Conservation (phyloP, 2,329 filamentous ascomycete genomes). For the Beauveria brongniartii region DNA sequence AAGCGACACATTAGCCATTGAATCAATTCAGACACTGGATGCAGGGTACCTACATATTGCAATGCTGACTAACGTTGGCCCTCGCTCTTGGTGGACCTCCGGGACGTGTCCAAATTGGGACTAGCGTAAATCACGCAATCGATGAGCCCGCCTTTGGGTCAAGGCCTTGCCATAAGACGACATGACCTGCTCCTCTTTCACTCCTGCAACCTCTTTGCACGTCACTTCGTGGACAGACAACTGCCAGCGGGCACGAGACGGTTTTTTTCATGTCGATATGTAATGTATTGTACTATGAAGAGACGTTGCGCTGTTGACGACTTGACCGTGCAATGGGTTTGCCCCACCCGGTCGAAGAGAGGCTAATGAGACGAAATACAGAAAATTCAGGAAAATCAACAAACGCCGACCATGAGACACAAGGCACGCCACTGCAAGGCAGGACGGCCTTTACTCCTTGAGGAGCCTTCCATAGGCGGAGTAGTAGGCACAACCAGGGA, state of each 20-base stretch:
- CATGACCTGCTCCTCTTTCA: constrained; percentile 12
- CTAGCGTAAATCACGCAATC: constrained; percentile 27
- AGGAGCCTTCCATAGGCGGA: constrained; percentile 51
- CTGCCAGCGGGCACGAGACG: constrained; percentile 11
- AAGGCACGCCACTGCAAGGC: constrained; percentile 6
- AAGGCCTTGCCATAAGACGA: constrained; percentile 15
- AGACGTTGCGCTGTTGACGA: neutral
- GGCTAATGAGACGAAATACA: constrained; percentile 10
- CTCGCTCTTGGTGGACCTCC: neutral
- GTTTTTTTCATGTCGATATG: constrained; percentile 17
- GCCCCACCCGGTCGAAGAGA: constrained; percentile 3
- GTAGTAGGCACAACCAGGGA: constrained; percentile 64
- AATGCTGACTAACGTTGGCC: neutral
- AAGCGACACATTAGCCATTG: neutral
- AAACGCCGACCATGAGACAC: constrained; percentile 11
- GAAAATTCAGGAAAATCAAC: constrained; percentile 7
- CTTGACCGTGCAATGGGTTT: neutral
- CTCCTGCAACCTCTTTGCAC: constrained; percentile 16
- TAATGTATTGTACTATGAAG: constrained; percentile 11
- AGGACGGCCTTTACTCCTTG: constrained; percentile 23
- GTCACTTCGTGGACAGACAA: constrained; percentile 4
- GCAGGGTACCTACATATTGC: neutral
- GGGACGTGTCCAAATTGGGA: constrained; percentile 8
- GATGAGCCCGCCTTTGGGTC: constrained; percentile 17
- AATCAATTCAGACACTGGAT: neutral